Evolutionary conservation across 139 green algal genomes (phyloP), one percentile per base, ranked within the genome.

Genomic region (Eudorina sp.): DNA sequence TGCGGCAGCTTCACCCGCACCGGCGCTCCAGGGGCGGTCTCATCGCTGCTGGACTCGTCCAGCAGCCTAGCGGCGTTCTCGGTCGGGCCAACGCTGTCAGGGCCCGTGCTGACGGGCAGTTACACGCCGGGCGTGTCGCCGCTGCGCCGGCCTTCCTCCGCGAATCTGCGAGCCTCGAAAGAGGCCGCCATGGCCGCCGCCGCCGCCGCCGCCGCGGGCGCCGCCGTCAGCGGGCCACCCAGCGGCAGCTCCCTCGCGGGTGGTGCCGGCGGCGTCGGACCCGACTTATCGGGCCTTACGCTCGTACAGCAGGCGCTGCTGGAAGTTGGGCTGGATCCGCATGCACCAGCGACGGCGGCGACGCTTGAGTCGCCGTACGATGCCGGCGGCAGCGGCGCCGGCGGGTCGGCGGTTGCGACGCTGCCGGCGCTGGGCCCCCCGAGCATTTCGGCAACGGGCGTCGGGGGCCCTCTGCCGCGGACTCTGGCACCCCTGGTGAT

Each of bases 261-360:
- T 34, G 64, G n/a, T 11, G 64, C 25, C 73, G 73, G 73, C 43
- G 73, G 34, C 34, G 34, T 3, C 13, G 43, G 2, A 18, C 1
- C 25, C 29, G 74, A 66, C 41, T n/a, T 58, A 25, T 27, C 45
- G 2, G 27, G 46, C 46, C 9, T 83, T n/a, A 48, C 48, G 21
- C 46, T n/a, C 18, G 48, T 45, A 18, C 48, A 83, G 75, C 48
- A 68, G 75, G 48, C 75, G 14, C 29, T 83, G 51, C 48, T 68
- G 48, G 75, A 83, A n/a, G 75, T 18, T 9, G 75, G 66, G 14
- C 66, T 75, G 66, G 66, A 75, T 25, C 66, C 66, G 34, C 6
- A 48, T 19, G 4, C 46, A 8, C 7, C 27, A n/a, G 75, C 29
- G 29, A 25, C 75, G 0, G 31, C 46, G 29, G 75, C 29, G 29